Conservation (phyloP, 1,284 basidiomycete genomes). For the Ceratobasidium sp. region DNA sequence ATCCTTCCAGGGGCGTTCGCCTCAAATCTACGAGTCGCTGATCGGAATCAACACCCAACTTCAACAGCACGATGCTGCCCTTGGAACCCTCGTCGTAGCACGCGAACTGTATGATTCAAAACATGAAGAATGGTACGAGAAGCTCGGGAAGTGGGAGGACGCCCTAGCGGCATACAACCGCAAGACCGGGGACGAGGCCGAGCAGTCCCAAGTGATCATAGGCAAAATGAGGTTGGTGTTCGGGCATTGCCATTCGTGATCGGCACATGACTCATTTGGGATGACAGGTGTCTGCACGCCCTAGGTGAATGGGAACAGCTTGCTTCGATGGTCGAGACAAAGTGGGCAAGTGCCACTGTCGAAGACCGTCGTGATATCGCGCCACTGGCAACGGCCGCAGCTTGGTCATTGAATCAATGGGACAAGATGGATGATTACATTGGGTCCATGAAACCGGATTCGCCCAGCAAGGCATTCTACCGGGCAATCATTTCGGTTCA, state of each 20-base stretch:
- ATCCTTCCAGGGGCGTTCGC: conserved; percentile 84
- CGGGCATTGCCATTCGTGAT: background rate
- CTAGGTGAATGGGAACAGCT: conserved; percentile 98
- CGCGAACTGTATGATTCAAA: conserved; percentile 85
- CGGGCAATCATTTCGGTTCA: conserved; percentile 95
- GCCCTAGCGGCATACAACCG: conserved; percentile 88
- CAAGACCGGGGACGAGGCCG: conserved; percentile 72
- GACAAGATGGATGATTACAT: conserved; percentile 99
- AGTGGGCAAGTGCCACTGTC: conserved; percentile 83
- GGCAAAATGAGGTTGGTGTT: conserved; percentile 78
- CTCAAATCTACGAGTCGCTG: conserved; percentile 86
- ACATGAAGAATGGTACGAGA: conserved; percentile 97
- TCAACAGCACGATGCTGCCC: conserved; percentile 96
- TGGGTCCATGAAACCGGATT: conserved; percentile 90
- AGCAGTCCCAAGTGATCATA: conserved; percentile 74
- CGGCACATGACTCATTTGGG: conserved; percentile 1
- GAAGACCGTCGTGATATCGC: conserved; percentile 93
- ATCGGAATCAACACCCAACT: conserved; percentile 98
- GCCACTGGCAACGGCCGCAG: conserved; percentile 95
- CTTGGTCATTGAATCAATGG: conserved; percentile 98
- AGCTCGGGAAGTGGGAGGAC: conserved; percentile 96
- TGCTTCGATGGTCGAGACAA: conserved; percentile 84
- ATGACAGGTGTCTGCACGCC: conserved; percentile 79
- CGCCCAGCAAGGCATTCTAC: conserved; percentile 95
- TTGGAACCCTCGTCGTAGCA: conserved; percentile 90